phyloP scores from a whole-genome alignment of 2,329 filamentous ascomycete genomes.

The Parafenestella ontariensis region DNA sequence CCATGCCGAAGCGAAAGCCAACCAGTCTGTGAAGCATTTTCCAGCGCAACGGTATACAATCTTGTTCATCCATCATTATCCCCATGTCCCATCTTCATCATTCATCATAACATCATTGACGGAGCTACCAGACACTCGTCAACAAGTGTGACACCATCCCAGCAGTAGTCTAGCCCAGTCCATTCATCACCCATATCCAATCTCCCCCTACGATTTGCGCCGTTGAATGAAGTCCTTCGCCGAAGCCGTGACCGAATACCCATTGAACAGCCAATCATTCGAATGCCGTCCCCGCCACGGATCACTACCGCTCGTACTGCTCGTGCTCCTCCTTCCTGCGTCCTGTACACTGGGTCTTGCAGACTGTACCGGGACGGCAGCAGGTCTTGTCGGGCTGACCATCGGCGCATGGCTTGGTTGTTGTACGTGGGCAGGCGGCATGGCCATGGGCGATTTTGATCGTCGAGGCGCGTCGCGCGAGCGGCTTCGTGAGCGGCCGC shows the following conservation, averaged over 20 bases:
- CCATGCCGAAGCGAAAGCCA: neutral
- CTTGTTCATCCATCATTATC: conserved; percentile 1
- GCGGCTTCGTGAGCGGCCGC: conserved; percentile 44
- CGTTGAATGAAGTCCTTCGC: conserved; percentile 39
- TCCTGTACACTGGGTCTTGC: conserved; percentile 32
- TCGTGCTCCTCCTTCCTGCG: conserved; percentile 34
- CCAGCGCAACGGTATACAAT: neutral
- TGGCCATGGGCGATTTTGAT: conserved; percentile 40
- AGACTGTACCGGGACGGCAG: conserved; percentile 21
- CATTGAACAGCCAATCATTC: conserved; percentile 50
- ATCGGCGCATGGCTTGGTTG: neutral
- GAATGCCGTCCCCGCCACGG: conserved; percentile 48
- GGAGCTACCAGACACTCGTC: conserved; percentile 30
- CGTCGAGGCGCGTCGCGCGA: conserved; percentile 35
- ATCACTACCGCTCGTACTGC: conserved; percentile 42
- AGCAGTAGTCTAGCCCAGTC: conserved; percentile 20
- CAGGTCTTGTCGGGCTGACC: conserved; percentile 18
- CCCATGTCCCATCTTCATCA: conserved; percentile 4
- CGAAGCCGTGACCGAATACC: conserved; percentile 47
- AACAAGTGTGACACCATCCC: conserved; percentile 27
- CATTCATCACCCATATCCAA: neutral
- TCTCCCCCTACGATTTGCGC: conserved; percentile 23
- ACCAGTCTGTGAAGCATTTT: neutral
- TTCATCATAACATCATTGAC: conserved; percentile 14
- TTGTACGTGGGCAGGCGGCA: conserved; percentile 31